Base-by-base conservation (phyloP, 1,284 basidiomycete species). In the Vanrija sp. region DNA sequence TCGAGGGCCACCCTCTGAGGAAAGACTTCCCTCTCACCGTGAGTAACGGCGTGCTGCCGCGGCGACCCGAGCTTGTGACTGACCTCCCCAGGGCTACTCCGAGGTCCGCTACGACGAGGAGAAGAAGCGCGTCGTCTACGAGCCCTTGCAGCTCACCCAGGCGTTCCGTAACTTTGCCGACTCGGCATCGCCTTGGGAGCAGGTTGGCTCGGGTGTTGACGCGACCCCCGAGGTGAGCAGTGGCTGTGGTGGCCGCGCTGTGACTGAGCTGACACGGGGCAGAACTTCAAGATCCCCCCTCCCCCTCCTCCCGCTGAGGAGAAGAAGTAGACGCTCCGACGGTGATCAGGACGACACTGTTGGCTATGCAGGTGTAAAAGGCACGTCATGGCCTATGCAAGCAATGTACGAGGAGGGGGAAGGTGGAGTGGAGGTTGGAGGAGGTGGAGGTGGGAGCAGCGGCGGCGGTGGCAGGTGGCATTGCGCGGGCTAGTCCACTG, bases 51-150 rank as follows among this genome's bases (percentile, higher is more conserved):
- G n/a, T n/a, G n/a, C n/a, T n/a, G n/a, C n/a, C n/a, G n/a, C n/a
- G n/a, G n/a, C 18, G 7, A 27, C 27, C 44, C 27, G 3, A 4
- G 3, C 27, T 15, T 15, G n/a, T 31, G 25, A 41, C 51, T 53
- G 23, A 53, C 45, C 39, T 85, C 6, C 12, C 1, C 56, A 78
- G 89, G 95, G 95, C 35, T 98, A 98, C 79, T 90, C 92, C 10
- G 96, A 99, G 77, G 84, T 98, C 46, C 86, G 96, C 53, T 99
- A 98, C 72, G 94, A 98, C 71, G 96, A 98, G 79, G 95, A 97
- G 79, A 86, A 89, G 74, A 98, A 98, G 80, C 89, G 95, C 45
- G 93, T 99, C 53, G 93, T 98, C 22, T 95, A 95, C 68, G 96
- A 99, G 75, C 96, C 96, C 24, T 80, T 98, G 53, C 96, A 99